Percentiles rank a stretch among this genome's conserved stretches.
Conservation (phyloP, 2,329 filamentous ascomycete species). For the Mycocentrospora acerina region DNA sequence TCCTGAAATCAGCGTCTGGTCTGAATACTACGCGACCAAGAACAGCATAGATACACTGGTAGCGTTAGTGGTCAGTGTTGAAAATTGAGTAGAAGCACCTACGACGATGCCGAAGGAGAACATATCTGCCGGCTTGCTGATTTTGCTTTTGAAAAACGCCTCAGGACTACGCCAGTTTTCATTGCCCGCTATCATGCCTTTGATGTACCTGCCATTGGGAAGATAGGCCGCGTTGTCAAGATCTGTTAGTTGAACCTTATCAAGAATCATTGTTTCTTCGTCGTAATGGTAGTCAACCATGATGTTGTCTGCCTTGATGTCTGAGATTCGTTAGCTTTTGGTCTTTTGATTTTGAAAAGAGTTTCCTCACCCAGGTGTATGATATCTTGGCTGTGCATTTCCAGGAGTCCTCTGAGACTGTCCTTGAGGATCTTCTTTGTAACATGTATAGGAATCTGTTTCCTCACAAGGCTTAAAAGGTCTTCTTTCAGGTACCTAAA, state of each 20-base stretch:
- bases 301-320: conserved; percentile 35
- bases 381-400: conserved; percentile 27
- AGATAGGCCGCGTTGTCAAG: conserved; percentile 41
- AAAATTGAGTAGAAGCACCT: conserved; percentile 6
- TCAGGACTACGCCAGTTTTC: conserved; percentile 39
- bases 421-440: conserved; percentile 26
- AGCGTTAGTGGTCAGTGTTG: conserved; percentile 11
- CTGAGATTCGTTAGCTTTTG: conserved; percentile 14
- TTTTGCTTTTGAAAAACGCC: conserved; percentile 23
- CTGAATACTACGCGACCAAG: conserved; percentile 27
- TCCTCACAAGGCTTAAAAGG: conserved; percentile 18
- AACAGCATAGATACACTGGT: conserved; percentile 29
- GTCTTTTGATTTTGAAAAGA: conserved; percentile 1
- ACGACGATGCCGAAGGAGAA: conserved; percentile 34
- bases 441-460: conserved; percentile 12
- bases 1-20: conserved; percentile 25
- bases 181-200: conserved; percentile 32
- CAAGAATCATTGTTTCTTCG: conserved; percentile 11
- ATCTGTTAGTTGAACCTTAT: conserved; percentile 28
- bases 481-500: conserved; percentile 23
- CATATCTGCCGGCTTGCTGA: conserved; percentile 33
- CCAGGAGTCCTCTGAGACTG: conserved; percentile 22
- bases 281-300: conserved; percentile 20
- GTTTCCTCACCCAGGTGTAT: conserved; percentile 24
- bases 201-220: conserved; percentile 31